Base-by-base conservation (phyloP, 2,329 filamentous ascomycete species). In the Botrytis aclada region DNA sequence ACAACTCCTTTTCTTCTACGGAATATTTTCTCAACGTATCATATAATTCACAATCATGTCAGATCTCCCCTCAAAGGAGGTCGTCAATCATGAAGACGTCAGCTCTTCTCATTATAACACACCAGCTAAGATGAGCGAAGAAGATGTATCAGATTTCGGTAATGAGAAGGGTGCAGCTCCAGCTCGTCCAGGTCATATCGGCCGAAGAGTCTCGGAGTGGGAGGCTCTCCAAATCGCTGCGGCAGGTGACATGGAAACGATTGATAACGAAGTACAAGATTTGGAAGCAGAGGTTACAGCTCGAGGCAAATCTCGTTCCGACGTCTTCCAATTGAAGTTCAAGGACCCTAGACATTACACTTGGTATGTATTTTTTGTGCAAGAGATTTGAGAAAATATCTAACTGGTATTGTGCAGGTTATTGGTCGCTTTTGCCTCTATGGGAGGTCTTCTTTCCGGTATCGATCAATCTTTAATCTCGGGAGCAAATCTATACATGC, bases 391-490 rank as follows among this genome's bases (percentile, higher is more conserved):
- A 43, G 8, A 32, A 22, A 16, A 18, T 25, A 1, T 47, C 64
- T 72, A 72, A 72, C n/a, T 39, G 18, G 3, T 56, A 16, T 43
- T 41, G n/a, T 71, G 20, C 41, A 70, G 71, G 71, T 58, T 72
- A 20, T 51, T 72, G 14, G 71, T 65, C 62, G 88, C 86, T 1
- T 93, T 93, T 77, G 91, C 91, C n/a, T 91, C 89, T 25, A 92
- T 93, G 89, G 91, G 91, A 67, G 91, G 91, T 79, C 83, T 93
- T 34, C 86, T 93, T 0, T 92, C 89, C 1, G 91, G 91, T 74
- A 85, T 93, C 32, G 91, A 93, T 78, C 91, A 93, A 81, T 91
- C 88, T 63, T 84, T 93, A 72, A 93, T 93, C 77, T 90, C 87
- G 20, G 91, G 91, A 70, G 91, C 91, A 67, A 90, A 91, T 78